Percentiles rank a stretch among this genome's conserved stretches.
Conservation (phyloP, 2,329 filamentous ascomycete species). For the Fusarium proliferatum region DNA sequence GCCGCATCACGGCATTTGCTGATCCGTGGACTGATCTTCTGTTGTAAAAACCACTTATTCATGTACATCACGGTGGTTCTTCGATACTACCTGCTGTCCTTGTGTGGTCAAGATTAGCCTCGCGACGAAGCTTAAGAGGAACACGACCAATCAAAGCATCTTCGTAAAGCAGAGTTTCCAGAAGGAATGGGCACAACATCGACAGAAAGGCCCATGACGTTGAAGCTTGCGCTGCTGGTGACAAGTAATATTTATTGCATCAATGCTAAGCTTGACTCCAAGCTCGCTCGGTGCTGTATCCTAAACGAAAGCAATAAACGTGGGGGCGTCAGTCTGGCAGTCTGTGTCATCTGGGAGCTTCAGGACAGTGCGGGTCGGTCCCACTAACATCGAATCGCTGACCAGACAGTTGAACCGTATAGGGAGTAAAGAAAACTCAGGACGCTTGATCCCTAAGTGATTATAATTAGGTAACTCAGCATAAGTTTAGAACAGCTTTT, state of each 20-base stretch:
- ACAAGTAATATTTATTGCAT: constrained; percentile 4
- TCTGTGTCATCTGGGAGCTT: background rate
- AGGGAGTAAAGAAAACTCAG: background rate
- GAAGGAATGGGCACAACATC: constrained; percentile 6
- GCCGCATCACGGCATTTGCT: constrained; percentile 11
- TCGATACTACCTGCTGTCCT: background rate
- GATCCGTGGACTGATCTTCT: constrained; percentile 21
- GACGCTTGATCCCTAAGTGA: background rate
- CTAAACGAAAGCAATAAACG: background rate
- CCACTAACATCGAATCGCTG: background rate
- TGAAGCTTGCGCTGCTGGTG: background rate
- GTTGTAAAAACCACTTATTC: constrained; percentile 9
- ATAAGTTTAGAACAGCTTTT: background rate
- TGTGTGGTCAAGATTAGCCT: background rate
- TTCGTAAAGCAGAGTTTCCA: constrained; percentile 10
- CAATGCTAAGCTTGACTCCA: background rate
- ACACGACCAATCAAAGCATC: background rate
- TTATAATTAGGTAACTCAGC: background rate
- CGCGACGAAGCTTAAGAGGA: background rate
- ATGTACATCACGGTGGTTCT: background rate
- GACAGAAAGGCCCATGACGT: constrained; percentile 23
- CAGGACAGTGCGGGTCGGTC: constrained; percentile 1
- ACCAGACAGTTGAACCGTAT: background rate
- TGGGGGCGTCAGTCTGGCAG: constrained; percentile 18
- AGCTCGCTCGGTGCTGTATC: background rate